phyloP scores from a whole-genome alignment of 768 basidiomycete species.

The Trichaptum fuscoviolaceum region DNA sequence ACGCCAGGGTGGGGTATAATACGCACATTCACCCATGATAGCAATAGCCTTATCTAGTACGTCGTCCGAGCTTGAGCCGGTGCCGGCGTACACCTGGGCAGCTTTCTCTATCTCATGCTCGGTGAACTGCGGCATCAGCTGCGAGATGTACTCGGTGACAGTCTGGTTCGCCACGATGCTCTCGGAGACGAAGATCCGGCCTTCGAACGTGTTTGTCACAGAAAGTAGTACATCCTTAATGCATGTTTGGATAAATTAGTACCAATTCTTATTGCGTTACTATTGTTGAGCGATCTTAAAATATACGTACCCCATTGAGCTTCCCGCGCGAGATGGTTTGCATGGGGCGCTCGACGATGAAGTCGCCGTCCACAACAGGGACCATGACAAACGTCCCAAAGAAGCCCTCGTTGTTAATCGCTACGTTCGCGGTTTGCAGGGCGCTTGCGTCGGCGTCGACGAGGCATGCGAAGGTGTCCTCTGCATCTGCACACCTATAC shows the following conservation, averaged over 20 bases:
- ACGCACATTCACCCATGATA: conserved; percentile 3
- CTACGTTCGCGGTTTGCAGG: conserved; percentile 30
- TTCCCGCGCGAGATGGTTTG: conserved; percentile 30
- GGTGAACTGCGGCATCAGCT: neutral
- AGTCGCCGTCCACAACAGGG: conserved; percentile 44
- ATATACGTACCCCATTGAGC: conserved; percentile 37
- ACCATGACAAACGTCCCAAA: conserved; percentile 34
- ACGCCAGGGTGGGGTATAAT: neutral
- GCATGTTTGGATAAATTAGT: too few relatives aligned
- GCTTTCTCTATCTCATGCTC: neutral
- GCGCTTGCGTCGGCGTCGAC: conserved; percentile 25
- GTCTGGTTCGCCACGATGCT: neutral
- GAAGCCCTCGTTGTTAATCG: conserved; percentile 28
- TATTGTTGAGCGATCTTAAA: neutral
- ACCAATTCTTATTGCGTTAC: too few relatives aligned
- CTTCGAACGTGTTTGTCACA: conserved; percentile 34
- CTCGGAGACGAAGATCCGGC: conserved; percentile 31
- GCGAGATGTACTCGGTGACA: neutral
- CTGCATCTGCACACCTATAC: conserved; percentile 30
- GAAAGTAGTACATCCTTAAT: conserved; percentile 28
- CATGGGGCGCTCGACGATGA: conserved; percentile 40
- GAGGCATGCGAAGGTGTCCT: conserved; percentile 36
- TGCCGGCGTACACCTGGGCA: neutral
- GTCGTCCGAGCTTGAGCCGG: neutral
- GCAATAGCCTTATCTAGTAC: neutral